Conservation (phyloP, 1,284 basidiomycete species). For the Apiotrichum gracile region DNA sequence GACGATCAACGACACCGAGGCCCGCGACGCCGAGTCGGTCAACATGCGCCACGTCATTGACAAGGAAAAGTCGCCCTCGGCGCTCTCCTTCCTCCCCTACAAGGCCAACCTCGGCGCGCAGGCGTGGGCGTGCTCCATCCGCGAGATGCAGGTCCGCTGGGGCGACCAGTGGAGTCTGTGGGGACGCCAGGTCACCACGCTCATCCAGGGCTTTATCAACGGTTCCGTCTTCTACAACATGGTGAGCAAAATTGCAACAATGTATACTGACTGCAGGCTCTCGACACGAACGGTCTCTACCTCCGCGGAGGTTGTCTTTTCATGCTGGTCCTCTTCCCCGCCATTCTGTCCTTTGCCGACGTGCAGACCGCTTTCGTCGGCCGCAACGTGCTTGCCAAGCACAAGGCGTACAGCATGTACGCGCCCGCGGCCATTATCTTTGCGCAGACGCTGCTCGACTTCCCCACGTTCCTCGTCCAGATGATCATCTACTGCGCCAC, state of each 20-base stretch:
- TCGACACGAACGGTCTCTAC: slow-evolving; percentile 54
- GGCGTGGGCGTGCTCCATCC: slow-evolving; percentile 31
- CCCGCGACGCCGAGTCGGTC: slow-evolving; percentile 11
- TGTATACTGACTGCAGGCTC: slow-evolving; percentile 6
- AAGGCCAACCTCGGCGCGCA: slow-evolving; percentile 32
- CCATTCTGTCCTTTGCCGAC: slow-evolving; percentile 57
- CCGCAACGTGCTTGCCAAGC: slow-evolving; percentile 62
- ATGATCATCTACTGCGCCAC: slow-evolving; percentile 45
- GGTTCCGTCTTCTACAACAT: slow-evolving; percentile 69
- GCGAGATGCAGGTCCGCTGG: slow-evolving; percentile 42
- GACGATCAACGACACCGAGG: slow-evolving; percentile 19
- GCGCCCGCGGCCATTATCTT: slow-evolving; percentile 50
- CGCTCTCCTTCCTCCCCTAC: slow-evolving; percentile 17
- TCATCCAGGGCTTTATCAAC: slow-evolving; percentile 47
- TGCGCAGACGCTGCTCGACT: slow-evolving; percentile 60
- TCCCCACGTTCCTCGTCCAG: slow-evolving; percentile 47
- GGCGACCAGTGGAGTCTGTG: slow-evolving; percentile 26
- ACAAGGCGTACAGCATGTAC: slow-evolving; percentile 49
- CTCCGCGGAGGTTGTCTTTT: slow-evolving; percentile 66
- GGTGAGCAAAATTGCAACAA: slow-evolving; percentile 55
- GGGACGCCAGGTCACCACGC: slow-evolving; percentile 34
- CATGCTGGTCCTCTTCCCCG: slow-evolving; percentile 49
- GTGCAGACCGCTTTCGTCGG: slow-evolving; percentile 66
- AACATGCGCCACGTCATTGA: slow-evolving; percentile 19
- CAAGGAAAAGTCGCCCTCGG: slow-evolving; percentile 20